phyloP scores from a whole-genome alignment of 2,329 filamentous ascomycete species.

The Fusarium odoratissimum region DNA sequence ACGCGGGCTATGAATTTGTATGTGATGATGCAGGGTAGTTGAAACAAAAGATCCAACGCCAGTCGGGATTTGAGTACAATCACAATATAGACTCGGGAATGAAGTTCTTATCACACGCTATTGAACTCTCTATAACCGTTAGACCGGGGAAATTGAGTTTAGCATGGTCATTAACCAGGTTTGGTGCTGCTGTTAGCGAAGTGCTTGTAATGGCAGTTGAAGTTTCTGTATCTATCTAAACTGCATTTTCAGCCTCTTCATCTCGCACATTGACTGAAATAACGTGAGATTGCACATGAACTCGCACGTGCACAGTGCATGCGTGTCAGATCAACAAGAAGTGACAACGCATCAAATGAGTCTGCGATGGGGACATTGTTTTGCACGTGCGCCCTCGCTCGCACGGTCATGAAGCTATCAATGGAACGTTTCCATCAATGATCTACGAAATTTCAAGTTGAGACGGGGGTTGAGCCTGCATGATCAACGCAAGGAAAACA shows the following conservation, averaged over 20 bases:
- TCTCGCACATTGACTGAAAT: not conserved
- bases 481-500: slow-evolving; percentile 45
- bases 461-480: slow-evolving; percentile 39
- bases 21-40: slow-evolving; percentile 25
- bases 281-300: slow-evolving; percentile 3
- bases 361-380: slow-evolving; percentile 5
- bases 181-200: not conserved
- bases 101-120: slow-evolving; percentile 10
- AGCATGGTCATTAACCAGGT: not conserved
- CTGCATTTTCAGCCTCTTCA: not conserved
- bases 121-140: slow-evolving; percentile 2
- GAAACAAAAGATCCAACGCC: slow-evolving; percentile 13
- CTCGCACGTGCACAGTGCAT: slow-evolving; percentile 22
- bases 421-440: slow-evolving; percentile 35
- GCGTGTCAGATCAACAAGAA: slow-evolving; percentile 34
- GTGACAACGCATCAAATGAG: slow-evolving; percentile 29
- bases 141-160: not conserved
- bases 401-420: slow-evolving; percentile 25
- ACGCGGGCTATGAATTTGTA: slow-evolving; percentile 8
- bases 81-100: slow-evolving; percentile 10
- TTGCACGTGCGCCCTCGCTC: slow-evolving; percentile 25
- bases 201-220: not conserved
- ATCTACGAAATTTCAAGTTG: slow-evolving; percentile 40
- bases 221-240: not conserved
- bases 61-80: not conserved